A percentile compares a stretch with the other conserved stretches of the same genome.
Conservation (phyloP, 768 basidiomycete genomes). For the Boletus rex-veris region DNA sequence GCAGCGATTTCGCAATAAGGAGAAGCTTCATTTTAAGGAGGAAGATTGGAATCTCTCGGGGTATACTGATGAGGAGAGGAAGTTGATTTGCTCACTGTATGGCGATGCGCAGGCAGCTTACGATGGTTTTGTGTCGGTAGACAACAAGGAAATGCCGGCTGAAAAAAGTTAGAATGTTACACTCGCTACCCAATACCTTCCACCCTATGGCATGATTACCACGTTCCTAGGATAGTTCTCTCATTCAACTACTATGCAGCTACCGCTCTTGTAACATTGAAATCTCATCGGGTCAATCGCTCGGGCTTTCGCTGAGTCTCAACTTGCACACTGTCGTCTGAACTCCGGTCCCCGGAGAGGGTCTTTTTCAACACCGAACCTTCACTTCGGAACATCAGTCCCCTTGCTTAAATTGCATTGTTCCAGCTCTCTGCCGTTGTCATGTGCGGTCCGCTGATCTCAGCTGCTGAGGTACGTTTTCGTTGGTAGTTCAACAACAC, state of each 20-base stretch:
- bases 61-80: background rate
- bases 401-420: background rate
- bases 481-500: background rate
- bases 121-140: background rate
- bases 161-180: background rate
- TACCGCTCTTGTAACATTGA: too few species aligned
- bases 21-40: background rate
- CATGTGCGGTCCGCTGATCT: background rate
- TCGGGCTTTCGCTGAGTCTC: background rate
- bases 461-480: conserved; percentile 18
- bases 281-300: too few species aligned
- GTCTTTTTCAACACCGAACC: background rate
- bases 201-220: too few species aligned
- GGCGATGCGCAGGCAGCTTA: conserved; percentile 2
- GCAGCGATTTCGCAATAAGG: background rate
- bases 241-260: too few species aligned
- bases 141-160: background rate
- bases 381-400: too few species aligned
- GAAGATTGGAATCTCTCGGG: conserved; percentile 1
- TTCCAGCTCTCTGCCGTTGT: background rate
- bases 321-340: background rate
- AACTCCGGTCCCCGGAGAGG: too few species aligned
- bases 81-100: conserved; percentile 1
- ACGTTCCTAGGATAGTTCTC: too few species aligned
- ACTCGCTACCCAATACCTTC: background rate